Evolutionary conservation across 129 eudicot species (phyloP).

Genomic region (Pulicaria dysenterica): DNA sequence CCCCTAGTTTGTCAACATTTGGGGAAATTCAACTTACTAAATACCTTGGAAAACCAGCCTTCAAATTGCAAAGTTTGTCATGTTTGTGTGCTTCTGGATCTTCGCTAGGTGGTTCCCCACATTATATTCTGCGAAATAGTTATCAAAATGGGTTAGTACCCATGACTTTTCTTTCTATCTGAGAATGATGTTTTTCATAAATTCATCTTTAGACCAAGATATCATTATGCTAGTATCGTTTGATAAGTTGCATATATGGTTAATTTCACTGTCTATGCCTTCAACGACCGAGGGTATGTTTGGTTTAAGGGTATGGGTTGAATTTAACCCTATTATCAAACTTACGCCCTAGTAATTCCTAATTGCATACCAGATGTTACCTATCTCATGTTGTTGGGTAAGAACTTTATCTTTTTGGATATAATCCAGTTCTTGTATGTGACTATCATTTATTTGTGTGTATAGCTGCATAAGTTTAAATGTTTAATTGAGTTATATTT

Average conservation of each 20-base stretch:
- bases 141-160: no score
- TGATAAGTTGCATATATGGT: constrained; percentile 5
- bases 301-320: background rate
- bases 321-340: background rate
- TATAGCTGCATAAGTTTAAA: background rate
- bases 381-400: background rate
- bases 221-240: background rate
- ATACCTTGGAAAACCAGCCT: no score
- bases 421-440: background rate
- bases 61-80: no score
- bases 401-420: background rate
- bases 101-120: no score
- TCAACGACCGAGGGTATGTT: background rate
- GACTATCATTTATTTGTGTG: background rate
- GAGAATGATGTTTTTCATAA: background rate
- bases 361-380: background rate
- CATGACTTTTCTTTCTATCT: background rate
- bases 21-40: no score
- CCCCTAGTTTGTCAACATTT: no score
- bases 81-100: no score
- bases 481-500: background rate
- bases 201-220: background rate
- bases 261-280: background rate
- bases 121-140: no score
- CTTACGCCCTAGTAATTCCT: background rate